Evolutionary conservation across 345 rosid species (phyloP), one percentile per base, ranked within the genome.

Genomic region (Tarenaya hassleriana): DNA sequence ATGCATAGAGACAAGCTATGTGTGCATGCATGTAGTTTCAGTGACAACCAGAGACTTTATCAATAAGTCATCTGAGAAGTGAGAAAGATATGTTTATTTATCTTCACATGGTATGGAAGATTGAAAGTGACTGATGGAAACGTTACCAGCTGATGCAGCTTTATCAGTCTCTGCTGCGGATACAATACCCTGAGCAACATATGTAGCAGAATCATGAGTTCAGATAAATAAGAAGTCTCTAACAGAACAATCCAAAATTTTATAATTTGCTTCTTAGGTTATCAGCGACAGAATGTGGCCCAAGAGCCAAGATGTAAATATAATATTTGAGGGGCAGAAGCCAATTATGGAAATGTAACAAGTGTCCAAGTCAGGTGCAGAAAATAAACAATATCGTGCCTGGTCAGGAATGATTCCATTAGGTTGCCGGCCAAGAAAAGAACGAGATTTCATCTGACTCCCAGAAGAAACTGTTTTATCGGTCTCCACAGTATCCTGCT

Each of bases 321-420:
- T 21, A 21, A 18, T 51, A 42, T 8, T 43, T 18, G 24, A 29
- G 17, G 18, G 12, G 12, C 47, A 29, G 24, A 1, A 4, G 17
- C 7, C 4, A 20, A 27, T 0, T 7, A 21, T 8, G 51, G 15
- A 11, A 27, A 12, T 43, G 27, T 9, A 20, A 33, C 29, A 10
- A 37, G 8, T 37, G 8, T 10, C 41, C 11, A 37, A 19, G 27
- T 48, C 24, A 34, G 11, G 27, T 10, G 33, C 4, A 24, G 48
- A 11, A 16, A 40, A 58, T 41, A 52, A 3, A 41, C 43, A 32
- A 44, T 43, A 40, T 7, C 82, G 61, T 65, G 73, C 98, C 96
- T 84, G 95, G 66, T 91, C 98, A 41, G 90, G 50, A 50, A 84
- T 46, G 14, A 73, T 73, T 60, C 95, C 98, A 75, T 82, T 87